phyloP scores from a whole-genome alignment of 2,329 filamentous ascomycete genomes.

The Epichloe sp. region DNA sequence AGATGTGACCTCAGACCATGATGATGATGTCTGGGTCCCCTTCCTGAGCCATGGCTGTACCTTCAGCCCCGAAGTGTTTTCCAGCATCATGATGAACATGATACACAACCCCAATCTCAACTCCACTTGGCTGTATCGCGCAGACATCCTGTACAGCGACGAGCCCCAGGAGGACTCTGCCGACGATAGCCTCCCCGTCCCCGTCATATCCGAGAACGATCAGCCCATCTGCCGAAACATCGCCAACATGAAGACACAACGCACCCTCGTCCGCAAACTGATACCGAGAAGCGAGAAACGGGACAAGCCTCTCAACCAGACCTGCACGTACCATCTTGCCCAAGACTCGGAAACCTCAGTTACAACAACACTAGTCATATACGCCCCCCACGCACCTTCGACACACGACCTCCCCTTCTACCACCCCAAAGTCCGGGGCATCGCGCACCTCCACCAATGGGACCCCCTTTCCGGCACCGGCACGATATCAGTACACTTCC shows the following conservation, averaged over 20 bases:
- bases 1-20: constrained; percentile 10
- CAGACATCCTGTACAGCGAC: constrained; percentile 49
- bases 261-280: constrained; percentile 60
- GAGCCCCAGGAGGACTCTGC: constrained; percentile 1
- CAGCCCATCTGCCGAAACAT: constrained; percentile 10
- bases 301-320: constrained; percentile 67
- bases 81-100: constrained; percentile 57
- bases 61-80: constrained; percentile 52
- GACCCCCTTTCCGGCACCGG: constrained; percentile 28
- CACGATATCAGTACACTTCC: constrained; percentile 46
- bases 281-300: constrained; percentile 71
- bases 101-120: constrained; percentile 71
- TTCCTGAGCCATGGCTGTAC: constrained; percentile 43
- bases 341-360: constrained; percentile 11
- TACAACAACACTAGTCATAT: constrained; percentile 43
- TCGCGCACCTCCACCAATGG: constrained; percentile 67
- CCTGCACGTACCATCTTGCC: constrained; percentile 56
- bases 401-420: constrained; percentile 68
- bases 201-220: not conserved
- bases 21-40: constrained; percentile 33
- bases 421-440: constrained; percentile 61
- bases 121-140: constrained; percentile 63
- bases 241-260: constrained; percentile 28
- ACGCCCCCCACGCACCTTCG: constrained; percentile 56
- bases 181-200: not conserved